Evolutionary conservation across 164 flowering plant genomes (phyloP), one percentile per base, ranked within the genome.

Genomic region (Aristolochia fimbriata): DNA sequence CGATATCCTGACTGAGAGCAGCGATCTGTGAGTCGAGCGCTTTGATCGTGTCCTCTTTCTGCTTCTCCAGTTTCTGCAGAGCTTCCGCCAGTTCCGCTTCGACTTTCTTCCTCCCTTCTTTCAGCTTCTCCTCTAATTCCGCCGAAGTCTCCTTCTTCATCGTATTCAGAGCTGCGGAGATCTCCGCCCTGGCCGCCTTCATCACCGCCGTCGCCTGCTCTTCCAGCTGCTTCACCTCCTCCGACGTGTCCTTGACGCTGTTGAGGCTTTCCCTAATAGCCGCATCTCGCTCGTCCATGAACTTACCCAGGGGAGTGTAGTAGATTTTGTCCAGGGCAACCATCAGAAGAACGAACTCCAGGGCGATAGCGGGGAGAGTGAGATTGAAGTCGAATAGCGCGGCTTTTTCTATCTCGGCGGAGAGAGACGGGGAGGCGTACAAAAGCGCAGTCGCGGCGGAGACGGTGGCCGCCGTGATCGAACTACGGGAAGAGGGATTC

Each of bases 101-200:
- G 58, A 93, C 81, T 71, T 80, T 89, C 81, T 72, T 76, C 79
- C 82, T 75, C 33, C 90, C 97, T 62, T 83, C 94, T 10, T 77
- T 83, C 54, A 93, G 71, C 71, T 78, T 78, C 75, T 49, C 47
- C 72, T 89, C 98, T 55, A 87, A 74, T 69, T 93, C 98, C 48
- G 15, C 57, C 70, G 80, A 71, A 15, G 95, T 86, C 78, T 93
- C 97, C 81, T 83, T 89, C 92, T 84, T 84, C 96, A 87, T 87
- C 84, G 86, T 73, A 59, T 78, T 89, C 70, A 89, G 70, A 37
- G 98, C 97, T 17, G 96, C 90, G 55, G 97, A 56, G 9, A 93
- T 87, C 84, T 93, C 97, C 3, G 98, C 98, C 51, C 92, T 68
- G 1, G 96, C 98, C 1, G 97, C 98, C 70, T 66, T 74, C 90